Percentiles rank a stretch among this genome's conserved stretches.
Evolutionary conservation across 2,329 filamentous ascomycete genomes (phyloP).

Genomic region (Diaporthe velutina): DNA sequence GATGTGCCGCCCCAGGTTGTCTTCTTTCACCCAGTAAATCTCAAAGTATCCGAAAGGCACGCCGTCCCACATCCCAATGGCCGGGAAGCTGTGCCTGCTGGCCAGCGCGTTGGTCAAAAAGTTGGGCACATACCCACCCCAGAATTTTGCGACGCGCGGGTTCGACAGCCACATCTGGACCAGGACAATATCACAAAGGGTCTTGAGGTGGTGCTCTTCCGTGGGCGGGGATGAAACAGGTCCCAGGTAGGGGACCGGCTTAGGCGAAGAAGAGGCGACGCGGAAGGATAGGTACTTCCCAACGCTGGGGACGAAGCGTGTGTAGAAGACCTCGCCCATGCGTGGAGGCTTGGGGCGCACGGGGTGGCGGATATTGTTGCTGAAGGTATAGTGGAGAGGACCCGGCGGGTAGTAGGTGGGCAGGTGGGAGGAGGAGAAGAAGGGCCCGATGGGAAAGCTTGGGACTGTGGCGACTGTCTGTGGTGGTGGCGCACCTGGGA

Average conservation of each 20-base stretch:
- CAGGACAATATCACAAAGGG: conserved; percentile 67
- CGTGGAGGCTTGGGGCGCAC: conserved; percentile 88
- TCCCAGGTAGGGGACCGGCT: conserved; percentile 74
- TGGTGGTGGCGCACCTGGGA: conserved; percentile 55
- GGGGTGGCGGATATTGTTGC: conserved; percentile 85
- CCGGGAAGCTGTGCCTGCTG: conserved; percentile 85
- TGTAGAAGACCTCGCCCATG: conserved; percentile 93
- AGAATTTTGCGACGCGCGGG: conserved; percentile 85
- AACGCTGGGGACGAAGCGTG: conserved; percentile 84
- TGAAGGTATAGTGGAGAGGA: conserved; percentile 84
- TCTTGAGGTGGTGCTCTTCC: conserved; percentile 52
- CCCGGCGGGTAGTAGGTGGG: conserved; percentile 92
- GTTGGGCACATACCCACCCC: conserved; percentile 76
- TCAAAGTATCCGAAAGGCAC: conserved; percentile 98
- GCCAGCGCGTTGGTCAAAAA: conserved; percentile 78
- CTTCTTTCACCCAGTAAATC: conserved; percentile 98
- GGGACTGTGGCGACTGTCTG: conserved; percentile 50
- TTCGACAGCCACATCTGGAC: conserved; percentile 91
- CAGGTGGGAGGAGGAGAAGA: conserved; percentile 84
- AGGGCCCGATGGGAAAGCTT: conserved; percentile 72
- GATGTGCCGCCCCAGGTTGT: conserved; percentile 78
- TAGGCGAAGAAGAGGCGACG: conserved; percentile 78
- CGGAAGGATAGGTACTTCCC: conserved; percentile 91
- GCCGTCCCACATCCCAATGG: conserved; percentile 93
- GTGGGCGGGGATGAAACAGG: conserved; percentile 60